Conservation (phyloP, 2,329 filamentous ascomycete species). For the Chalara sp. region DNA sequence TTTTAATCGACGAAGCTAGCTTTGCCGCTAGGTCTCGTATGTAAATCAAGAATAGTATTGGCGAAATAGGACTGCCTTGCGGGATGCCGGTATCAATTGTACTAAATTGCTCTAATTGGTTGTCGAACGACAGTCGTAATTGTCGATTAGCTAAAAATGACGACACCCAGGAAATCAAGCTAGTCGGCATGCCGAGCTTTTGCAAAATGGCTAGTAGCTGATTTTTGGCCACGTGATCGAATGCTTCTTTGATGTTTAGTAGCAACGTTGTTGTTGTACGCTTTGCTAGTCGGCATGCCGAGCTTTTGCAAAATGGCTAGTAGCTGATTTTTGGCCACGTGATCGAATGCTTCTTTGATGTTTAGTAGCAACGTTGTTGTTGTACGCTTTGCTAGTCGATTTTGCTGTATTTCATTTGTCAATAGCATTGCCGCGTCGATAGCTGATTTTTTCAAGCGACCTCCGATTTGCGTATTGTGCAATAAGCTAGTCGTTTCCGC, state of each 20-base stretch:
- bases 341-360: conserved; percentile 2
- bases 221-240: too few relatives aligned
- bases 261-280: too few relatives aligned
- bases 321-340: conserved; percentile 3
- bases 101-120: neutral
- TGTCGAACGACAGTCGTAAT: neutral
- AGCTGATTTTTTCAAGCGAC: conserved; percentile 6
- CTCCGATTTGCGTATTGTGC: neutral
- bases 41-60: neutral
- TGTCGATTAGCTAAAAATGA: neutral
- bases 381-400: neutral
- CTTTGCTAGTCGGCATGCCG: neutral
- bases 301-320: neutral
- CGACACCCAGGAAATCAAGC: neutral
- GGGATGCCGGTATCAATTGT: neutral
- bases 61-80: neutral
- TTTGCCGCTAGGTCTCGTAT: neutral
- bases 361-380: conserved; percentile 2
- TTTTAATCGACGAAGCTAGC: neutral
- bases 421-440: neutral
- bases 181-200: too few relatives aligned
- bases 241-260: too few relatives aligned
- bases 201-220: too few relatives aligned
- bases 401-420: neutral
- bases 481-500: conserved; percentile 2